Conservation (phyloP, 768 basidiomycete genomes). For the Amyloporia xantha region DNA sequence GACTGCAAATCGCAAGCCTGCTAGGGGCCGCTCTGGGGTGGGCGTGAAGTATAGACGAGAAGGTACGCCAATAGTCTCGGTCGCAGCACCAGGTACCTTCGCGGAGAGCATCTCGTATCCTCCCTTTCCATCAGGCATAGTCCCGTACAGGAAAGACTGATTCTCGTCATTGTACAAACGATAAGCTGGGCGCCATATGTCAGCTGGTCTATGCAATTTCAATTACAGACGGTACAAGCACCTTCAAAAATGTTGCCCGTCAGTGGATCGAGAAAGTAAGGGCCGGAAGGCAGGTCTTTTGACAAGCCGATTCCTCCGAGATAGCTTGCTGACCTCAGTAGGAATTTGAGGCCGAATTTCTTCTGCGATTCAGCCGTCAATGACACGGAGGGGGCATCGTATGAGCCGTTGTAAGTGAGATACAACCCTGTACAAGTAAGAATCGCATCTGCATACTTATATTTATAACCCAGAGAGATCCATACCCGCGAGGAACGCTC, state of each 20-base stretch:
- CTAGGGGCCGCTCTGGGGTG: conserved; percentile 26
- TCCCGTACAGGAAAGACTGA: conserved; percentile 38
- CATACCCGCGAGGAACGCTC: conserved; percentile 15
- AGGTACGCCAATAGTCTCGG: conserved; percentile 38
- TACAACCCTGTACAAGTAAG: conserved; percentile 18
- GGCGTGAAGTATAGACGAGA: conserved; percentile 36
- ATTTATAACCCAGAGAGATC: neutral
- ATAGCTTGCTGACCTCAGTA: conserved; percentile 10
- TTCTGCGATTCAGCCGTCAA: conserved; percentile 6
- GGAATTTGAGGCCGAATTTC: conserved; percentile 11
- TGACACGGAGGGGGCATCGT: conserved; percentile 1
- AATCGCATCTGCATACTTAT: no score
- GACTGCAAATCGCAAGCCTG: conserved; percentile 42
- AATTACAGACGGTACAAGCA: neutral
- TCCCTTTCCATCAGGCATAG: conserved; percentile 31
- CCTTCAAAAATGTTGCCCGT: conserved; percentile 23
- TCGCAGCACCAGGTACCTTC: conserved; percentile 19
- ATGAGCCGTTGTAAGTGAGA: conserved; percentile 15
- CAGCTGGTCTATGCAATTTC: neutral
- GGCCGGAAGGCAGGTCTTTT: conserved; percentile 16
- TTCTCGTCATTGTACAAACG: conserved; percentile 38
- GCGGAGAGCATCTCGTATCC: conserved; percentile 22
- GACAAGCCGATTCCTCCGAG: conserved; percentile 11
- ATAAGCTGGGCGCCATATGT: conserved; percentile 20
- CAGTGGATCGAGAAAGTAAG: conserved; percentile 19